Conservation (phyloP, 805 yeast species). For the Candida berthetii region DNA sequence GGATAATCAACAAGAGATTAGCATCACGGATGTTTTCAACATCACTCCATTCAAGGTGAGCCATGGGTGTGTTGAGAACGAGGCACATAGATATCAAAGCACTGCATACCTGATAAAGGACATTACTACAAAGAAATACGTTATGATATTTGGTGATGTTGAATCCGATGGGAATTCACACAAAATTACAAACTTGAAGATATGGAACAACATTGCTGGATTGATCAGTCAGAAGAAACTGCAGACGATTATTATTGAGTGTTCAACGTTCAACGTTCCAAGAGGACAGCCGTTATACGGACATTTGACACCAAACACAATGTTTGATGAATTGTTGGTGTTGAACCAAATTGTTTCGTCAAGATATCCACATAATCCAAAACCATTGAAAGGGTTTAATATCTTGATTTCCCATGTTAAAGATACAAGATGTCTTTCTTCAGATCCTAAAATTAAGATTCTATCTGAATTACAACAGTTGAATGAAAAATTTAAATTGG, state of each 20-base stretch:
- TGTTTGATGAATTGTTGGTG: conserved; percentile 48
- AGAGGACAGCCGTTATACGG: conserved; percentile 58
- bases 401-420: conserved; percentile 37
- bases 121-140: conserved; percentile 21
- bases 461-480: conserved; percentile 44
- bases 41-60: conserved; percentile 31
- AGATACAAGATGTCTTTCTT: conserved; percentile 28
- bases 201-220: conserved; percentile 57
- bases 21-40: conserved; percentile 5
- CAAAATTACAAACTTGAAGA: conserved; percentile 26
- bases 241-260: conserved; percentile 64
- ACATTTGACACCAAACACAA: conserved; percentile 64
- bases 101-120: conserved; percentile 56
- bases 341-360: conserved; percentile 15
- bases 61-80: conserved; percentile 32
- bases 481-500: conserved; percentile 31
- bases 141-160: conserved; percentile 78
- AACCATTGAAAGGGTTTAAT: conserved; percentile 15
- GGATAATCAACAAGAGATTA: conserved; percentile 1
- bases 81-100: conserved; percentile 24
- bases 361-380: neutral
- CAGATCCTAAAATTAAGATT: conserved; percentile 56
- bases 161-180: conserved; percentile 56
- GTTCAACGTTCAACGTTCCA: conserved; percentile 52
- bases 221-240: conserved; percentile 34